Base-by-base conservation (phyloP, 768 basidiomycete genomes). In the Lactarius trivialis region DNA sequence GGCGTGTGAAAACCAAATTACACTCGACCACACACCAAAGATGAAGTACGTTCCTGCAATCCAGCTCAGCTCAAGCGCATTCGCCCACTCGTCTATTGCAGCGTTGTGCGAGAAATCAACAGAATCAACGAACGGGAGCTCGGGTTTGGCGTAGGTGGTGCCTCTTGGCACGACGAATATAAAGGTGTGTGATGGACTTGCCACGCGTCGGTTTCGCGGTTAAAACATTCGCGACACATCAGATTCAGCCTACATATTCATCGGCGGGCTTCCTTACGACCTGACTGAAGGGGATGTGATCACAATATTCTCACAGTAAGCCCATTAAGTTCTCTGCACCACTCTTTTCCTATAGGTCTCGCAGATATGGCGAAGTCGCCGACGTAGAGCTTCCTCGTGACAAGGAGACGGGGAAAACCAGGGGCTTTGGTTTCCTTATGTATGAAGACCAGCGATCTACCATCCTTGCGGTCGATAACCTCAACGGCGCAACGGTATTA, bases 381-480 rank as follows among this genome's bases (percentile, higher is more conserved):
- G 93, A 99, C 70, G 78, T 98, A 61, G 94, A 98, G 72, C 81
- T 99, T 74, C 95, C 97, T 32, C 82, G 95, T 54, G 93, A 97
- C 77, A 95, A 94, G 71, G 81, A 88, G 58, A 96, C 96, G 0
- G 93, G 93, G 28, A 95, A 96, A 71, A 79, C 88, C 0, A 85
- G 77, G 70, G 97, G 97, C 2, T 99, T 98, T 72, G 95, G 84
- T 9, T 99, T 98, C 77, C 79, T 98, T 65, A 98, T 98, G 97
- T 99, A 98, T 74, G 93, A 96, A 75, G 94, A 99, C 74, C 97
- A 99, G 76, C 84, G 93, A 53, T 96, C 93, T 63, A 99, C 97
- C 7, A 74, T 98, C 55, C 81, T 99, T 54, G 97, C 97, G 9
- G 96, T 99, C 65, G 97, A 99, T 77, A 99, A 99, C 77, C 85